Evolutionary conservation across 2,329 filamentous ascomycete genomes (phyloP).

Genomic region (Pseudohalonectria lignicola): DNA sequence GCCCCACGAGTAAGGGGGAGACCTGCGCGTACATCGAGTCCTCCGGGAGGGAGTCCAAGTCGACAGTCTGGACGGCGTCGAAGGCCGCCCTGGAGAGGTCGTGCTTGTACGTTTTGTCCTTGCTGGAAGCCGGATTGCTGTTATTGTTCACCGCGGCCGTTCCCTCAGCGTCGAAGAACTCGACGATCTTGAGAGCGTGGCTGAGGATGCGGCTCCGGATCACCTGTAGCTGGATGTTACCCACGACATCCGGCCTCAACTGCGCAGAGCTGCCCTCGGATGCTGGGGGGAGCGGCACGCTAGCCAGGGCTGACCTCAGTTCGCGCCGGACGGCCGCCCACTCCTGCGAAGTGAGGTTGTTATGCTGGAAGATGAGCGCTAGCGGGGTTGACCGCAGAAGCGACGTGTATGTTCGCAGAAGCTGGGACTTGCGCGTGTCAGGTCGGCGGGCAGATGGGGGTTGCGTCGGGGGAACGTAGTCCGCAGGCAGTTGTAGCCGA

Average conservation of each 20-base stretch:
- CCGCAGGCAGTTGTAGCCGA: conserved; percentile 23
- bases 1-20: conserved; percentile 68
- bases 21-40: conserved; percentile 46
- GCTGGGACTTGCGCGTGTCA: conserved; percentile 81
- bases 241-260: conserved; percentile 35
- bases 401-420: conserved; percentile 77
- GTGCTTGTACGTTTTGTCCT: conserved; percentile 30
- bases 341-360: conserved; percentile 60
- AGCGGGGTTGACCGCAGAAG: conserved; percentile 76
- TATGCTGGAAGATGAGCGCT: conserved; percentile 70
- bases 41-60: conserved; percentile 16
- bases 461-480: conserved; percentile 56
- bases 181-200: conserved; percentile 72
- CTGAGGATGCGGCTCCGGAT: conserved; percentile 84
- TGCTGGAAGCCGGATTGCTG: conserved; percentile 21
- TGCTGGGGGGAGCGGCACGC: conserved; percentile 23
- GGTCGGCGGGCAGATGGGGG: conserved; percentile 80
- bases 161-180: conserved; percentile 52
- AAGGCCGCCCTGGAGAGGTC: conserved; percentile 45
- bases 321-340: conserved; percentile 65
- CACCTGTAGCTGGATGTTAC: conserved; percentile 65
- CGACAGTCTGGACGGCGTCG: conserved; percentile 16
- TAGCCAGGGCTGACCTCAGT: conserved; percentile 36
- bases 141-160: neutral
- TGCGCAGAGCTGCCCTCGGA: conserved; percentile 19